Evolutionary conservation across 164 flowering plant genomes (phyloP).

Genomic region (Kalanchoe fedtschenkoi): DNA sequence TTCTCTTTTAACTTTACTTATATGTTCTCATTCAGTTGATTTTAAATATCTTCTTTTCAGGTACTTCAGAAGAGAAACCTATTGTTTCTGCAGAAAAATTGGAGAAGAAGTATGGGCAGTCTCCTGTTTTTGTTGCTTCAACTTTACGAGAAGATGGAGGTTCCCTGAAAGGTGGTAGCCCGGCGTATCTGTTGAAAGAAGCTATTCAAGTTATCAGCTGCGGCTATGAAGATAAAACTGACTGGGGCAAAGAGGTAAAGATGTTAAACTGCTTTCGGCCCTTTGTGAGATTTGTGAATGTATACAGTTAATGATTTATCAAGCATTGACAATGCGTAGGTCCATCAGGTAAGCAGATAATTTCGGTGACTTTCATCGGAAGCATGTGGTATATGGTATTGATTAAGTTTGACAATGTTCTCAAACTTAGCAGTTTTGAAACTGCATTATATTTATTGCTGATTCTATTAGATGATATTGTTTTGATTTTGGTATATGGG

Average conservation of each 20-base stretch:
- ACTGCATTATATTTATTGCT: not conserved
- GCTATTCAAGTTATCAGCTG: constrained; percentile 81
- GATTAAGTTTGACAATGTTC: too few relatives aligned
- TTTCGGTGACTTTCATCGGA: too few relatives aligned
- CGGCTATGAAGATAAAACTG: constrained; percentile 69
- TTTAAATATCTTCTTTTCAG: constrained; percentile 18
- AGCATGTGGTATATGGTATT: too few relatives aligned
- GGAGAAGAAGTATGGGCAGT: constrained; percentile 64
- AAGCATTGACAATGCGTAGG: not conserved
- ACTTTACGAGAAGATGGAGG: constrained; percentile 61
- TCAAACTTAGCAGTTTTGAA: too few relatives aligned
- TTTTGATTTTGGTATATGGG: not conserved
- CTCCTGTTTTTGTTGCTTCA: constrained; percentile 61
- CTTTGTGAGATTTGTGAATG: not conserved
- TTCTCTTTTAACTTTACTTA: not conserved
- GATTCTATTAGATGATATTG: not conserved
- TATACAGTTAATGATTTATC: not conserved
- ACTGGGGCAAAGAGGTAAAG: constrained; percentile 74
- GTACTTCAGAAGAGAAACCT: constrained; percentile 26
- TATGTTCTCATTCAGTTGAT: not conserved
- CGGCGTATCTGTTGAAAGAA: constrained; percentile 55
- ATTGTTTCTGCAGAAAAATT: constrained; percentile 38
- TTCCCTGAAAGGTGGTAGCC: constrained; percentile 30
- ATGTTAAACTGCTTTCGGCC: not conserved
- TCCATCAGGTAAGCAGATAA: too few relatives aligned